Evolutionary conservation across 495 filamentous ascomycete genomes (phyloP), one percentile per base, ranked within the genome.

Genomic region (Penicillium macrosclerotiorum): DNA sequence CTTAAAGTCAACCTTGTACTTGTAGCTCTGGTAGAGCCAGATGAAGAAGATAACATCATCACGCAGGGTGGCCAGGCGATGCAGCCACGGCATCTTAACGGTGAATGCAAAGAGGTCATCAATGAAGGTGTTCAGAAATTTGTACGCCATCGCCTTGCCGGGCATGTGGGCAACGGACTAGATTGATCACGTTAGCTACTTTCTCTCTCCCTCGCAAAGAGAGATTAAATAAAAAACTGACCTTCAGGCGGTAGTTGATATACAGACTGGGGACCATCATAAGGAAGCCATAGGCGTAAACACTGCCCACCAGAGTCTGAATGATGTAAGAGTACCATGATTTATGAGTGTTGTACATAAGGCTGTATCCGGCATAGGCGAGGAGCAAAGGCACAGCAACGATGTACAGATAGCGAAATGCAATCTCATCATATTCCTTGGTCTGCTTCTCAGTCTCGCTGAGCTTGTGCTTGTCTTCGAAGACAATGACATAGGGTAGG

Each of bases 181-280:
- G n/a, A n/a, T n/a, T n/a, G 24, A 9, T 19, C 0, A 35, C 13
- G 19, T 66, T 47, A 68, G 60, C 36, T 37, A 19, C 13, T 38
- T 17, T 13, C n/a, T 34, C 18, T 17, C 17, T n/a, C n/a, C n/a
- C n/a, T n/a, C n/a, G n/a, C n/a, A n/a, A n/a, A n/a, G n/a, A n/a
- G n/a, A n/a, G n/a, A n/a, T n/a, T n/a, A n/a, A n/a, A n/a, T n/a
- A 29, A 18, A 22, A 24, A 11, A 61, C 72, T 22, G 38, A 78
- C 75, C 69, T 97, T 93, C 52, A 98, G 79, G 6, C 92, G 80
- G 73, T 98, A 98, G 75, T 98, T 98, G 81, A 98, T 98, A 66
- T 97, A 98, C 42, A 98, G 74, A 46, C 81, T 86, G 20, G 93
- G 93, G 13, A 98, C 89, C 93, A 98, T 97, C 94, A 98, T 97